A percentile compares a stretch with the other conserved stretches of the same genome.
phyloP scores from a whole-genome alignment of 2,329 filamentous ascomycete species.

The Ascochyta rabiei region DNA sequence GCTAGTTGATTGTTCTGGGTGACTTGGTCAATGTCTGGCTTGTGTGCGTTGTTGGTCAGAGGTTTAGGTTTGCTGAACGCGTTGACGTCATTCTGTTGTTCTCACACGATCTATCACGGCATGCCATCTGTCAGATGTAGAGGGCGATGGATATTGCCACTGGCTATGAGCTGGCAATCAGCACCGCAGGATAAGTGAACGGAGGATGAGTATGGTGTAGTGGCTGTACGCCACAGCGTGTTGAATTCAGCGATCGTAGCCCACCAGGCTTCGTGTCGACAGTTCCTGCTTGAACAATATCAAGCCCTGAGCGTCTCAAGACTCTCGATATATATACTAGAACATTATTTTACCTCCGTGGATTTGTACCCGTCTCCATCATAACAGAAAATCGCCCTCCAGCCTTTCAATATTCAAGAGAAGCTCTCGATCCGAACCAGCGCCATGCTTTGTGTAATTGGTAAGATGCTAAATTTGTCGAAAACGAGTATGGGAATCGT shows the following conservation, averaged over 20 bases:
- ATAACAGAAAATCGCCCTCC: not conserved
- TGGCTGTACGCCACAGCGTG: not conserved
- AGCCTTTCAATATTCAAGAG: not conserved
- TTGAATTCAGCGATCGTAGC: not conserved
- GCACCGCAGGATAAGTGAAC: not conserved
- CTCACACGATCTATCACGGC: not conserved
- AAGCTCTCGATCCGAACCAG: conserved; percentile 1
- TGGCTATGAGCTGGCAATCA: no score
- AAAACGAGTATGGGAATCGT: conserved; percentile 2
- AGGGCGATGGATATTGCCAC: not conserved
- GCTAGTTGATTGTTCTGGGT: not conserved
- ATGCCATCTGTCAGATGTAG: not conserved
- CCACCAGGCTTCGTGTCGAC: not conserved
- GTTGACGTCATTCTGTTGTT: conserved; percentile 8
- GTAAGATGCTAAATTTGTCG: not conserved
- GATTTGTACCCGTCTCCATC: not conserved
- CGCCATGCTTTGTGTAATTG: conserved; percentile 9
- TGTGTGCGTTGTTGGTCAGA: not conserved
- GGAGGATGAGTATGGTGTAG: not conserved
- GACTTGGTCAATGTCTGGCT: not conserved
- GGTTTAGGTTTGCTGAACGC: not conserved
- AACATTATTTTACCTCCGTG: not conserved
- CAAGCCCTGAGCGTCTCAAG: not conserved
- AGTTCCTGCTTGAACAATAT: not conserved
- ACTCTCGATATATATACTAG: not conserved